Evolutionary conservation across 2,329 filamentous ascomycete species (phyloP), one percentile per base, ranked within the genome.

Genomic region (Pleoardoris graminearum): DNA sequence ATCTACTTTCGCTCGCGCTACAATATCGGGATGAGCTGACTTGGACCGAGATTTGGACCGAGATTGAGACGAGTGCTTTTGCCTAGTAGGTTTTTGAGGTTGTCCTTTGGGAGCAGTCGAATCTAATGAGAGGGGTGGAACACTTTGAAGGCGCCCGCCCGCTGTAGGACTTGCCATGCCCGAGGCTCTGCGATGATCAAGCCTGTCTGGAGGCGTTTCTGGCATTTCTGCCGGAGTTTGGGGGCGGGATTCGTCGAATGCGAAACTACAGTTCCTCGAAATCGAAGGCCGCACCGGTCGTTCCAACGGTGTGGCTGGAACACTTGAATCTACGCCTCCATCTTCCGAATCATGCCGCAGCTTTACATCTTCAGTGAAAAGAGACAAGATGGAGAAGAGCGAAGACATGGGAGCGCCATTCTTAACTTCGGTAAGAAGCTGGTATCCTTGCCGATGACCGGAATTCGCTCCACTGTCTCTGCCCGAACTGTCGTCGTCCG

Each of bases 381-480:
- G 79, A 1, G 93, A 96, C 75, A 99, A 85, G 61, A 99, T 96
- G 0, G 94, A 97, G 73, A 99, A 99, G 1, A 99, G 76, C 0
- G 94, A 99, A 4, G 94, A 99, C 93, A 99, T 97, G 1, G 95
- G 93, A 1, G 94, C 92, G 12, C 94, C 94, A 65, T 99, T 99
- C 67, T 94, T 95, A 48, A 99, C 93, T 74, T 99, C 95, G 0
- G 94, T 99, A 48, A 99, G 80, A 33, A 99, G 82, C 70, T 97
- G 94, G 67, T 99, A 99, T 27, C 88, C 90, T 69, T 96, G 91
- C 51, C 90, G 86, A 30, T 84, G 83, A 4, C 82, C 75, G 27
- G 80, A 75, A 35, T 79, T 76, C 36, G 81, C 77, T 23, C 88
- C 87, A n/a, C 91, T 88, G n/a, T 89, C 88, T 14, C 57, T 65